These are phyloP conservation scores for Aspergillus pseudoterreus DNA, from an alignment of 2,329 filamentous ascomycete genomes.

Conservation along the genomic window DNA sequence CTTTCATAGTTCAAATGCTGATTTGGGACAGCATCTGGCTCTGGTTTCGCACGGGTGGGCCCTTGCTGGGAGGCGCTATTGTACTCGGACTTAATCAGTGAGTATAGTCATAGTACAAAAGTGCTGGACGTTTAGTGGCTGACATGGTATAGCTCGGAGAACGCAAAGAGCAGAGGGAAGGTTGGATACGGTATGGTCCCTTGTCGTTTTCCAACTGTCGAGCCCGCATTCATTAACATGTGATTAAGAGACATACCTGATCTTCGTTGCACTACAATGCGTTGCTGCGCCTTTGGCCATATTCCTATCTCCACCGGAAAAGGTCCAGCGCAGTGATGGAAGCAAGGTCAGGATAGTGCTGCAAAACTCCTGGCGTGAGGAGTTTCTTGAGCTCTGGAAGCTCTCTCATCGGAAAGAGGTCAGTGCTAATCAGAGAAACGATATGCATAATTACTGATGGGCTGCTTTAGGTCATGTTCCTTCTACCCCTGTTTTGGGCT, in stretches of 20 bases:
- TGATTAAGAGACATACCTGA: conserved; percentile 36
- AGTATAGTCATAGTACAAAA: neutral
- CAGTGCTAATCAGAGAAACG: neutral
- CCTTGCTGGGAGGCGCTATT: conserved; percentile 47
- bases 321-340: conserved; percentile 42
- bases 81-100: conserved; percentile 44
- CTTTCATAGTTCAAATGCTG: neutral
- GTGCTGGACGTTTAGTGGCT: conserved; percentile 1
- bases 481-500: conserved; percentile 45
- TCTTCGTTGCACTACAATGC: conserved; percentile 42
- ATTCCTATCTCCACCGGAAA: conserved; percentile 38
- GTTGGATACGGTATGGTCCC: conserved; percentile 19
- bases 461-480: conserved; percentile 30
- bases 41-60: conserved; percentile 50
- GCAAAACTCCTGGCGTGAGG: conserved; percentile 38
- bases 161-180: conserved; percentile 20
- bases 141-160: conserved; percentile 7
- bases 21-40: conserved; percentile 37
- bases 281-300: conserved; percentile 36
- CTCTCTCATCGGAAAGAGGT: conserved; percentile 20
- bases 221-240: neutral
- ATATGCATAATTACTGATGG: too few relatives aligned
- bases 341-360: conserved; percentile 35
- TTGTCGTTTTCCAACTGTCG: rapidly evolving
- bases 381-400: conserved; percentile 37